Evolutionary conservation across 2,329 filamentous ascomycete species (phyloP).

Genomic region (Scytalidium sp.): DNA sequence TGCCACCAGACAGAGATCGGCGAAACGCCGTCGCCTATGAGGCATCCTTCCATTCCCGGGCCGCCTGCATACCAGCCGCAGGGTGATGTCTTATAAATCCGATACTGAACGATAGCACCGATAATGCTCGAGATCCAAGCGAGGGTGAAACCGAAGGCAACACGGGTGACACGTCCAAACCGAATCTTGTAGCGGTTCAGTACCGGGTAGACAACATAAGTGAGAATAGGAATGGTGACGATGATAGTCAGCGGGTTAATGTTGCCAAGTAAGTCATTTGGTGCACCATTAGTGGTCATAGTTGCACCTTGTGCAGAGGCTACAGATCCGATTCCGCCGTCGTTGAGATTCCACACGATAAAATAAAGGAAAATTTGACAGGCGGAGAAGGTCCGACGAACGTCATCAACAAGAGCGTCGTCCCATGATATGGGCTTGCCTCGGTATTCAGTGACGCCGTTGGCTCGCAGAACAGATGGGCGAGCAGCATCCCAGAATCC

Average conservation of each 20-base stretch:
- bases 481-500: slow-evolving; percentile 67
- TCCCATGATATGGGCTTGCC: slow-evolving; percentile 76
- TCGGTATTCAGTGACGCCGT: slow-evolving; percentile 49
- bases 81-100: too few relatives aligned
- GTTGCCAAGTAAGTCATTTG: slow-evolving; percentile 76
- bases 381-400: slow-evolving; percentile 65
- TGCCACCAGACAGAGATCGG: slow-evolving; percentile 22
- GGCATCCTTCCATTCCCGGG: too few relatives aligned
- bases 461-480: too few relatives aligned
- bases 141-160: slow-evolving; percentile 40
- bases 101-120: too few relatives aligned
- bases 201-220: slow-evolving; percentile 64
- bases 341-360: slow-evolving; percentile 37
- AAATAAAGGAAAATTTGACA: slow-evolving; percentile 64
- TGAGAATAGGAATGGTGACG: slow-evolving; percentile 69
- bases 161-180: slow-evolving; percentile 74
- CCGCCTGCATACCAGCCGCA: too few relatives aligned
- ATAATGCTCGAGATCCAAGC: too few relatives aligned
- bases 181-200: slow-evolving; percentile 60
- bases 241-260: slow-evolving; percentile 73
- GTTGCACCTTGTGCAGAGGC: slow-evolving; percentile 52
- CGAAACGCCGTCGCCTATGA: too few relatives aligned
- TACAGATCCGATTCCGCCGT: slow-evolving; percentile 45
- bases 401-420: slow-evolving; percentile 77
- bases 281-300: slow-evolving; percentile 66